These are phyloP conservation scores for Arthrobotrys entomopaga DNA, from an alignment of 2,329 filamentous ascomycete genomes.

Conservation along the genomic window DNA sequence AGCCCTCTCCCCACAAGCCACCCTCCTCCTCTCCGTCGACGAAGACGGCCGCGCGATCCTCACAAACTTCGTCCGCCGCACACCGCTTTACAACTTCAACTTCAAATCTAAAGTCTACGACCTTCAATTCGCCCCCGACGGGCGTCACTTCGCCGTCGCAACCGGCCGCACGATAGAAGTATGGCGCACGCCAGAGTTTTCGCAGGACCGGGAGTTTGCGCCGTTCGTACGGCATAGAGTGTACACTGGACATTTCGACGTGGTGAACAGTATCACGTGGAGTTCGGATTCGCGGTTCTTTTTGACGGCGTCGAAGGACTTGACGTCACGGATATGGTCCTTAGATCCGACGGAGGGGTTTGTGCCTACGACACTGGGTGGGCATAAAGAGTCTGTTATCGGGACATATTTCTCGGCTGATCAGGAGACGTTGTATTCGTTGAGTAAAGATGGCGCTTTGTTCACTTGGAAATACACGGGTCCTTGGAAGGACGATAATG, in stretches of 20 bases:
- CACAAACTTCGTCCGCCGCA: constrained; percentile 85
- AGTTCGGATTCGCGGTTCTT: constrained; percentile 96
- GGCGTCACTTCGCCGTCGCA: constrained; percentile 87
- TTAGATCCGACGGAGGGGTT: constrained; percentile 87
- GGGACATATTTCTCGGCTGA: constrained; percentile 97
- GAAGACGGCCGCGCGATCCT: constrained; percentile 93
- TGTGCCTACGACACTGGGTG: constrained; percentile 85
- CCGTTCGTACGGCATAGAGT: constrained; percentile 90
- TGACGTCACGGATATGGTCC: constrained; percentile 96
- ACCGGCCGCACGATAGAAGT: constrained; percentile 89
- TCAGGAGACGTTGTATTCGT: constrained; percentile 88
- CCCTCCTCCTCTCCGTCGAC: constrained; percentile 90
- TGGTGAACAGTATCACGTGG: constrained; percentile 88
- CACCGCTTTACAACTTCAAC: constrained; percentile 94
- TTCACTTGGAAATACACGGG: constrained; percentile 89
- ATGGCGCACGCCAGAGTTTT: constrained; percentile 88
- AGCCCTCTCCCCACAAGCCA: constrained; percentile 87
- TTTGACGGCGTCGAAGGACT: constrained; percentile 87
- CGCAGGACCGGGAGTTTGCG: constrained; percentile 90
- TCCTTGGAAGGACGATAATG: constrained; percentile 65
- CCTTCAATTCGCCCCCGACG: constrained; percentile 89
- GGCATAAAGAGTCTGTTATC: constrained; percentile 87
- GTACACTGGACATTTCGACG: constrained; percentile 88
- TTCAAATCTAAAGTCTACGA: constrained; percentile 85
- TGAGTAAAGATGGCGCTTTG: constrained; percentile 96